Evolutionary conservation across 345 rosid genomes (phyloP), one percentile per base, ranked within the genome.

Genomic region (Murraya paniculata): DNA sequence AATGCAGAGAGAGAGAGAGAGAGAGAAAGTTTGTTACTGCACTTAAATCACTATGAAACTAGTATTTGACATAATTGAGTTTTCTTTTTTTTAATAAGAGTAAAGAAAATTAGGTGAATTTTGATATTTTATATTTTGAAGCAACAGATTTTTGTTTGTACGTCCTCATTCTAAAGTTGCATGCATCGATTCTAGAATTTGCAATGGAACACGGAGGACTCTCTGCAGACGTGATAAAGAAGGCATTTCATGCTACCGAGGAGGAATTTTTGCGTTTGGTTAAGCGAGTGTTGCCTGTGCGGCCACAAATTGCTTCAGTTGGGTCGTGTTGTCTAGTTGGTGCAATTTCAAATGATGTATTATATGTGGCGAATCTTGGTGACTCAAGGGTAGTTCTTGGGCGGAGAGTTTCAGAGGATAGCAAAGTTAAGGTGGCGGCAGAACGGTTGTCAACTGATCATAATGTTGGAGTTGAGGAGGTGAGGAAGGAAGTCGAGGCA

Each of bases 301-400:
- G 78, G 81, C 99, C 99, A 0, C 93, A 92, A 79, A 92, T 96
- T 79, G 97, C 97, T 81, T 90, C 97, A 31, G 98, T 92, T 41
- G 99, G 99, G 27, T 92, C 99, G 19, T 96, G 99, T 70, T 96
- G 99, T 84, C 86, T 96, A 35, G 90, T 96, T 72, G 99, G 99
- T 76, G 97, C 97, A 0, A 91, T 96, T 74, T 87, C 97, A 9
- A 66, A 92, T 64, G 97, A 83, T 55, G 84, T 89, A 4, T 78
- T 96, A 19, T 96, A 90, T 70, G 93, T 96, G 68, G 99, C 99
- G 2, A 96, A 96, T 84, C 93, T 94, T 9, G 99, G 99, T 24
- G 99, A 96, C 77, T 96, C 99, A 0, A 91, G 99, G 82, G 99
- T 89, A 0, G 99, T 96, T 83, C 98, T 96, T 79, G 99, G 99